Evolutionary conservation across 768 basidiomycete genomes (phyloP), one percentile per base, ranked within the genome.

Genomic region (Solioccasus polychromus): DNA sequence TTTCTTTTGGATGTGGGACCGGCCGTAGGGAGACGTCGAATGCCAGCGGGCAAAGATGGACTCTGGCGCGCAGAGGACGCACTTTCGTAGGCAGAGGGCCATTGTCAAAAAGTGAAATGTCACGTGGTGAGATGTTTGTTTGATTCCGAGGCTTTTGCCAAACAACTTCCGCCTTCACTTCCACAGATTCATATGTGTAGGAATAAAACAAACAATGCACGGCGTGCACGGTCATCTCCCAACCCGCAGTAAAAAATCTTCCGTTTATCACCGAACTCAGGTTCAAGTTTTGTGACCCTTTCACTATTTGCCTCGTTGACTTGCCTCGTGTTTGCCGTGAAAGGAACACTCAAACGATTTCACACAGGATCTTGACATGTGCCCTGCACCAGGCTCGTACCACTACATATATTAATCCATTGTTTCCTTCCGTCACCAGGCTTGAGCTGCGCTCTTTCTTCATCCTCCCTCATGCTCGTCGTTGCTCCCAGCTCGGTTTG

Each of bases 21-120:
- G 79, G 42, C 89, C 89, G 59, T 92, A 92, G 1, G 88, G 88
- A 0, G 88, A 89, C 34, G 73, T 79, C 2, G 88, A 90, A 39
- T 83, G 71, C 40, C 39, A 48, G 19, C 80, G 77, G 1, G 56
- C 11, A 15, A 15, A 11, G 14, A 31, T 11, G 15, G 4, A 18
- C 17, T 52, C 48, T 23, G 47, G 19, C 1, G 28, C 15, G 20
- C 14, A 26, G 36, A 62, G 40, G 10, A 50, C 4, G 7, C 50
- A 52, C 19, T 57, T 56, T 44, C 52, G 40, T 8, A 50, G 32
- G 25, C 38, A 47, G 32, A 54, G 40, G 1, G 51, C 23, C 60
- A 61, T 62, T 32, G 30, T 39, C 4, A 15, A 11, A 7, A 22
- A 22, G 38, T 4, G 17, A 11, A 11, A 25, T 22, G 40, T 51